These are phyloP conservation scores for Elongisporangium prolatum DNA, from an alignment of 352 stramenopile species.

Conservation along the genomic window DNA sequence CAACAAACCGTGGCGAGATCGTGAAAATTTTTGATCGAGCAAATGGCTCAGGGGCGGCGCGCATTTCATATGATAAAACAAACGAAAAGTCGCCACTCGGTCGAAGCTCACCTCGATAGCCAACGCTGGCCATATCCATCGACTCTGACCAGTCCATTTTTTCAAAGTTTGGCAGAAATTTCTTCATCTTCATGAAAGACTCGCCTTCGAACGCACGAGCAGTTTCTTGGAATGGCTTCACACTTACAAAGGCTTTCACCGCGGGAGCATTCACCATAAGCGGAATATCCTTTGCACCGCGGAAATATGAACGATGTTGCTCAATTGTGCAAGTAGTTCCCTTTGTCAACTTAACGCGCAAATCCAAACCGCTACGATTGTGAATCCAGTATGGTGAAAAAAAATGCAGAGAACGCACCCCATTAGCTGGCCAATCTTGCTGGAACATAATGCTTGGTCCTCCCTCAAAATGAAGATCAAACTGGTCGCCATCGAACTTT, in stretches of 20 bases:
- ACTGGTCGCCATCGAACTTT: conserved; percentile 43
- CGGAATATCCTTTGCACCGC: conserved; percentile 51
- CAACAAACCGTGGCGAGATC: conserved; percentile 70
- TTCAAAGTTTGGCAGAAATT: conserved; percentile 71
- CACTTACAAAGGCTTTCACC: conserved; percentile 59
- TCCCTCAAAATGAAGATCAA: conserved; percentile 60
- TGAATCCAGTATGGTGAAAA: conserved; percentile 84
- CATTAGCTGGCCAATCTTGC: conserved; percentile 57
- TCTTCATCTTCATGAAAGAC: conserved; percentile 53
- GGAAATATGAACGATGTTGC: conserved; percentile 70
- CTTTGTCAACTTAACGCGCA: conserved; percentile 59
- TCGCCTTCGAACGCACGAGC: conserved; percentile 45
- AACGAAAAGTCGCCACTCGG: conserved; percentile 53
- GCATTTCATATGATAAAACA: conserved; percentile 75
- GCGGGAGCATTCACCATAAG: conserved; percentile 53
- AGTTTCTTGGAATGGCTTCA: conserved; percentile 73
- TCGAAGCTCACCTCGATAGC: conserved; percentile 66
- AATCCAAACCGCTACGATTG: conserved; percentile 75
- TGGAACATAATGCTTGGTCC: conserved; percentile 63
- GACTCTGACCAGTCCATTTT: conserved; percentile 66
- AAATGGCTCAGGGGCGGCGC: conserved; percentile 77
- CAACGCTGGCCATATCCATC: conserved; percentile 68
- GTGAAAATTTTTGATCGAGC: conserved; percentile 79
- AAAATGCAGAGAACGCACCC: conserved; percentile 55
- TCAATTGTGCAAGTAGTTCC: conserved; percentile 55